Evolutionary conservation across 805 yeast species (phyloP).

Genomic region (Lipomyces spencermartinsiae): DNA sequence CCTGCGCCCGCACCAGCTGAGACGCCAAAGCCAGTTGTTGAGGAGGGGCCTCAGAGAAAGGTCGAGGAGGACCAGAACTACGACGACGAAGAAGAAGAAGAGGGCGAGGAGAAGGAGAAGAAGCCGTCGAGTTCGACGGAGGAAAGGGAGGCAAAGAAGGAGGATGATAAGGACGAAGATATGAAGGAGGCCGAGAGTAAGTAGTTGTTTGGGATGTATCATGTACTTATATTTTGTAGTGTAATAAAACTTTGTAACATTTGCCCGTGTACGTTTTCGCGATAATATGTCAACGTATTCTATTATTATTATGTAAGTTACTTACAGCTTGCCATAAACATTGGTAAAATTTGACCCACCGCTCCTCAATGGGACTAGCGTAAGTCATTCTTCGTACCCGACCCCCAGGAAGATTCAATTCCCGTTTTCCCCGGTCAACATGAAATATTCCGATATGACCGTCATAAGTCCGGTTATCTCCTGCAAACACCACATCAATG

Average conservation of each 20-base stretch:
- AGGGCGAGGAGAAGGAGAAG: slow-evolving; percentile 22
- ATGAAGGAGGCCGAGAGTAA: slow-evolving; percentile 4
- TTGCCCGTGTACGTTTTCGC: background rate
- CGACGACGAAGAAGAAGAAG: slow-evolving; percentile 36
- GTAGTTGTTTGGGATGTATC: background rate
- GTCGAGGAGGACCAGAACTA: slow-evolving; percentile 37
- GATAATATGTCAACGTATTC: too few relatives aligned
- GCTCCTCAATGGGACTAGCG: too few relatives aligned
- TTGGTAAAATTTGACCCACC: too few relatives aligned
- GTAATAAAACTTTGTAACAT: background rate
- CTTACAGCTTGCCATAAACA: too few relatives aligned
- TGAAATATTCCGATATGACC: background rate
- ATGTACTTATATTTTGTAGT: background rate
- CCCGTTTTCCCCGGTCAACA: background rate
- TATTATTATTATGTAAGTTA: too few relatives aligned
- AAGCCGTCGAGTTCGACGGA: background rate
- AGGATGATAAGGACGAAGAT: slow-evolving; percentile 25
- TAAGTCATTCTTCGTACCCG: background rate
- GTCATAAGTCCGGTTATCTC: background rate
- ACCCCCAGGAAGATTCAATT: background rate
- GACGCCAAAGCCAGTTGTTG: slow-evolving; percentile 14
- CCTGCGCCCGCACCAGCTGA: slow-evolving; percentile 13
- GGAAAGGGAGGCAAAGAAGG: slow-evolving; percentile 13
- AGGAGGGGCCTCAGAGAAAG: slow-evolving; percentile 34
- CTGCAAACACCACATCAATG: background rate